Percentiles rank a stretch among this genome's conserved stretches.
Evolutionary conservation across 495 filamentous ascomycete genomes (phyloP).

Genomic region (Penicillium steckii): DNA sequence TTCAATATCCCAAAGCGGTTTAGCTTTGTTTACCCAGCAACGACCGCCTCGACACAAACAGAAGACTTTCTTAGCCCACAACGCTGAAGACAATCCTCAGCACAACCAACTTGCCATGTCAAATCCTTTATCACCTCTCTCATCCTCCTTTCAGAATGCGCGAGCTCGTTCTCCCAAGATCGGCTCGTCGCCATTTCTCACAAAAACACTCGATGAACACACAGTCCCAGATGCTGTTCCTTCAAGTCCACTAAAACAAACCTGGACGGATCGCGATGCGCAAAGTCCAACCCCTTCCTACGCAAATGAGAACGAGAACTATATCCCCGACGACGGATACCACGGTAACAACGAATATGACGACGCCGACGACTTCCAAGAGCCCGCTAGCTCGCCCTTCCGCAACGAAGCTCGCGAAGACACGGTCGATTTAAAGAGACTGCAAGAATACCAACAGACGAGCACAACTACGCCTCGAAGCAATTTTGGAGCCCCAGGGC

Average conservation of each 20-base stretch:
- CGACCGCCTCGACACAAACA: constrained; percentile 25
- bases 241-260: constrained; percentile 37
- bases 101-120: constrained; percentile 30
- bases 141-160: constrained; percentile 43
- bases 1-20: constrained; percentile 24
- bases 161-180: constrained; percentile 33
- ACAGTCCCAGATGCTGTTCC: constrained; percentile 26
- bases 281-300: constrained; percentile 9
- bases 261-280: constrained; percentile 12
- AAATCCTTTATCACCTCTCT: constrained; percentile 45
- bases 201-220: constrained; percentile 27
- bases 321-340: constrained; percentile 12
- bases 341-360: constrained; percentile 19
- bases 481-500: background rate
- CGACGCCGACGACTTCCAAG: constrained; percentile 20
- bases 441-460: constrained; percentile 16
- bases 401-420: constrained; percentile 36
- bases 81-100: background rate
- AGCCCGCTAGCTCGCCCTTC: constrained; percentile 39
- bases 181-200: constrained; percentile 27
- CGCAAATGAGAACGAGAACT: constrained; percentile 12
- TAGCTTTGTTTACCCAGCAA: constrained; percentile 49
- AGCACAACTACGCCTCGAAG: background rate
- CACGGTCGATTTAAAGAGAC: constrained; percentile 36
- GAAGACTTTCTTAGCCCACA: constrained; percentile 1